phyloP scores from a whole-genome alignment of 2,329 filamentous ascomycete species.

The Hawksworthiomyces lignivorus region DNA sequence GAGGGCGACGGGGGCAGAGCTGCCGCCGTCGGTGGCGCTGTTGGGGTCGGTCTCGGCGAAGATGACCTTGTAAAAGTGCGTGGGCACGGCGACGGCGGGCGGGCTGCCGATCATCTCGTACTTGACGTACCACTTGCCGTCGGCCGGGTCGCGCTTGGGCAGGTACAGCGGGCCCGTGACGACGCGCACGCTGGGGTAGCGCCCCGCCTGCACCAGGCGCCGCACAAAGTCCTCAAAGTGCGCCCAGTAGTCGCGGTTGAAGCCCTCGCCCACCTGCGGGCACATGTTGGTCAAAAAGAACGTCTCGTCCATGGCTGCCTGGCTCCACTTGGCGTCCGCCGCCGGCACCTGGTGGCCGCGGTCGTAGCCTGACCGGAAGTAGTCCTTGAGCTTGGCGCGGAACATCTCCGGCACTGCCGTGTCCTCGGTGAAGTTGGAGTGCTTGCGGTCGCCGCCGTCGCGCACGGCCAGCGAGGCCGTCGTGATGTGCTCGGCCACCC shows the following conservation, averaged over 20 bases:
- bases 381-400: slow-evolving; percentile 84
- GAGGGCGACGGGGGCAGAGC: slow-evolving; percentile 66
- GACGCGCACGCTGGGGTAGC: slow-evolving; percentile 80
- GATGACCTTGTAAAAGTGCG: slow-evolving; percentile 99
- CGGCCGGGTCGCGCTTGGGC: slow-evolving; percentile 68
- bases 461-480: slow-evolving; percentile 67
- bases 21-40: slow-evolving; percentile 49
- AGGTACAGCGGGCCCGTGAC: slow-evolving; percentile 93
- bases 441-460: slow-evolving; percentile 75
- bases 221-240: slow-evolving; percentile 98
- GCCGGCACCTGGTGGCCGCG: slow-evolving; percentile 95
- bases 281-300: slow-evolving; percentile 96
- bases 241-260: slow-evolving; percentile 99
- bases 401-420: slow-evolving; percentile 71
- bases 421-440: slow-evolving; percentile 81
- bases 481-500: slow-evolving; percentile 96
- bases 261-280: slow-evolving; percentile 94
- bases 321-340: slow-evolving; percentile 92
- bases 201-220: slow-evolving; percentile 64
- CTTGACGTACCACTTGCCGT: slow-evolving; percentile 90
- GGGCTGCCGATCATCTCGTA: slow-evolving; percentile 95
- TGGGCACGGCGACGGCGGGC: slow-evolving; percentile 90
- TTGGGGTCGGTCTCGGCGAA: slow-evolving; percentile 76
- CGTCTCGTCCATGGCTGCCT: slow-evolving; percentile 89
- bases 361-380: slow-evolving; percentile 91